phyloP scores from a whole-genome alignment of 257 asterid species.

The Solanum raphanifolium region DNA sequence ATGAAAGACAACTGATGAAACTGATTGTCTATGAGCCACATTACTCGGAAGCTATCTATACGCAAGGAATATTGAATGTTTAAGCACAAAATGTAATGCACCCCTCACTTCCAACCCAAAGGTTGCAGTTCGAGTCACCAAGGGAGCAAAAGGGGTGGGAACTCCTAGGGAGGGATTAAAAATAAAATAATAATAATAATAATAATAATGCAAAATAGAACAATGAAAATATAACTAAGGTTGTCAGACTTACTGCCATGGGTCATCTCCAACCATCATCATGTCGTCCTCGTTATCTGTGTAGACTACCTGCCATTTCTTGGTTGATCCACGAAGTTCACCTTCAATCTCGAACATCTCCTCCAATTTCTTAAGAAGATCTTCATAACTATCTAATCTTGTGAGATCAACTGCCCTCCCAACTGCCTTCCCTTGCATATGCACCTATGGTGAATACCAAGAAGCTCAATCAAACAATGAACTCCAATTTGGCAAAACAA shows the following conservation, averaged over 20 bases:
- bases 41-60: background rate
- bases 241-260: slow-evolving; percentile 82
- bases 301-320: slow-evolving; percentile 95
- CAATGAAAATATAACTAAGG: background rate
- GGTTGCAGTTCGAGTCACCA: too few relatives aligned
- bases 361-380: slow-evolving; percentile 76
- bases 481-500: background rate
- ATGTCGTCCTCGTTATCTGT: slow-evolving; percentile 94
- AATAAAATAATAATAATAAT: too few relatives aligned
- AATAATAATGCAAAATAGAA: background rate
- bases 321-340: slow-evolving; percentile 57
- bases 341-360: slow-evolving; percentile 86
- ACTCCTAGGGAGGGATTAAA: too few relatives aligned
- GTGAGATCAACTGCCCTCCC: slow-evolving; percentile 94
- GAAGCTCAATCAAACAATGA: background rate
- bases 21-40: background rate
- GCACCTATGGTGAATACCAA: slow-evolving; percentile 42
- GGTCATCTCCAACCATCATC: slow-evolving; percentile 99
- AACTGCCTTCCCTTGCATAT: slow-evolving; percentile 92
- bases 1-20: background rate
- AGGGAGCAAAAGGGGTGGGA: too few relatives aligned
- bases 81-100: background rate
- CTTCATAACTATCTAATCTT: slow-evolving; percentile 64
- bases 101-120: too few relatives aligned
- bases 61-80: background rate